Conservation (phyloP, 2,329 filamentous ascomycete genomes). For the Apiospora hydei region DNA sequence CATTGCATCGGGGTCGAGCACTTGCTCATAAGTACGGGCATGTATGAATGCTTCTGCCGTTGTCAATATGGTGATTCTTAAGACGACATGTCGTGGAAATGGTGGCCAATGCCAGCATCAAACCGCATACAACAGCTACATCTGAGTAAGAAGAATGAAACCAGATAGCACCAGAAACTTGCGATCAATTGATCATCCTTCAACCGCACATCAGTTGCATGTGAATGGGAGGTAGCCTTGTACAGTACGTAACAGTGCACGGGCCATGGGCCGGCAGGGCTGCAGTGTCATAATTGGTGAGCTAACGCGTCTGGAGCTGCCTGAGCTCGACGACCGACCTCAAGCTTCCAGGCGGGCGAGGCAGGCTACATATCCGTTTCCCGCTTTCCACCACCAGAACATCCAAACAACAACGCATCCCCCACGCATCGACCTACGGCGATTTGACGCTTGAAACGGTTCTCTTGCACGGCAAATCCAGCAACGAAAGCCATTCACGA, state of each 20-base stretch:
- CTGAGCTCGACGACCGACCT: conserved; percentile 24
- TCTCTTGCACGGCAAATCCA: neutral
- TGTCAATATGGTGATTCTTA: neutral
- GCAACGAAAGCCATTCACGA: neutral
- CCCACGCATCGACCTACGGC: neutral
- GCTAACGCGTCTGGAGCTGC: conserved; percentile 23
- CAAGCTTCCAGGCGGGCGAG: conserved; percentile 21
- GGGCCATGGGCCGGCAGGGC: conserved; percentile 2
- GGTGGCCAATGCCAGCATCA: neutral
- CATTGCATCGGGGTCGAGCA: neutral
- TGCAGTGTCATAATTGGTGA: conserved; percentile 16
- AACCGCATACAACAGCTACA: neutral
- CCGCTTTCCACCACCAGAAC: conserved; percentile 3
- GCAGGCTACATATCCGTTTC: conserved; percentile 6
- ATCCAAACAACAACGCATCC: conserved; percentile 22
- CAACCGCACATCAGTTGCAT: neutral
- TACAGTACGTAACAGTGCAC: neutral
- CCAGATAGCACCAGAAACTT: too few species aligned
- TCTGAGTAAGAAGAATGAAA: neutral
- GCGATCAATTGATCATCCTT: too few species aligned
- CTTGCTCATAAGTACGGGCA: neutral
- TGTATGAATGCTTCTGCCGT: neutral
- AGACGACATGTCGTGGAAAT: neutral
- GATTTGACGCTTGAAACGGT: neutral
- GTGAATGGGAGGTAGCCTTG: neutral